Conservation (phyloP, 108 stramenopile species). For the Fistulifera solaris region DNA sequence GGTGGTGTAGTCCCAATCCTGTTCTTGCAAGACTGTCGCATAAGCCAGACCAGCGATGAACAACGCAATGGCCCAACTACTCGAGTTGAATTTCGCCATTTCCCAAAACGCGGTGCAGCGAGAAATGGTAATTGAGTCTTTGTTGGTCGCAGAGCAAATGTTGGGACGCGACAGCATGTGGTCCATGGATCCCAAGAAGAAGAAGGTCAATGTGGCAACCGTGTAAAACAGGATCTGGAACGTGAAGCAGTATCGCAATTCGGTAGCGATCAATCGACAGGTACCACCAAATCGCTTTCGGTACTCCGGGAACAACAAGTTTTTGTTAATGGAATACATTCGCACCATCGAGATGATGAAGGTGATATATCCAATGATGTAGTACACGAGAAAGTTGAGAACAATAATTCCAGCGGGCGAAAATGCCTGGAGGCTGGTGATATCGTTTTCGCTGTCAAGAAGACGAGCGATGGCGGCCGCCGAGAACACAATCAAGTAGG, state of each 20-base stretch:
- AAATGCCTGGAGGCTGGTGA: constrained; percentile 21
- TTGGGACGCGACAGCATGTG: constrained; percentile 33
- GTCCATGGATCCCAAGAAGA: constrained; percentile 44
- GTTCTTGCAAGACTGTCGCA: constrained; percentile 16
- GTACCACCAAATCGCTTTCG: constrained; percentile 14
- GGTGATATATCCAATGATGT: constrained; percentile 36
- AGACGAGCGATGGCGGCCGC: constrained; percentile 27
- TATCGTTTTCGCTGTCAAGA: constrained; percentile 15
- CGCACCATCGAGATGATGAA: constrained; percentile 36
- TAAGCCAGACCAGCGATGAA: constrained; percentile 20
- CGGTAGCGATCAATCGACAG: constrained; percentile 20
- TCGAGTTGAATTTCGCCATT: constrained; percentile 29
- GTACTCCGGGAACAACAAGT: constrained; percentile 41
- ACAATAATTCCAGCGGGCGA: constrained; percentile 34
- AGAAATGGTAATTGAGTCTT: constrained; percentile 37
- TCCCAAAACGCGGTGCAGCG: constrained; percentile 33
- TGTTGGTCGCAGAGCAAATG: constrained; percentile 40
- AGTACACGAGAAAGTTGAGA: constrained; percentile 31
- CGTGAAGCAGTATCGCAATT: constrained; percentile 30
- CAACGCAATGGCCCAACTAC: constrained; percentile 26
- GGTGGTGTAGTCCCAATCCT: constrained; percentile 15
- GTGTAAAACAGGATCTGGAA: constrained; percentile 46
- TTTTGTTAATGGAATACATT: constrained; percentile 42
- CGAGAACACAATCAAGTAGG: constrained; percentile 30
- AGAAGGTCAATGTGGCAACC: constrained; percentile 33